A percentile compares a stretch with the other conserved stretches of the same genome.
Evolutionary conservation across 495 filamentous ascomycete genomes (phyloP).

Genomic region (Neurospora discreta): DNA sequence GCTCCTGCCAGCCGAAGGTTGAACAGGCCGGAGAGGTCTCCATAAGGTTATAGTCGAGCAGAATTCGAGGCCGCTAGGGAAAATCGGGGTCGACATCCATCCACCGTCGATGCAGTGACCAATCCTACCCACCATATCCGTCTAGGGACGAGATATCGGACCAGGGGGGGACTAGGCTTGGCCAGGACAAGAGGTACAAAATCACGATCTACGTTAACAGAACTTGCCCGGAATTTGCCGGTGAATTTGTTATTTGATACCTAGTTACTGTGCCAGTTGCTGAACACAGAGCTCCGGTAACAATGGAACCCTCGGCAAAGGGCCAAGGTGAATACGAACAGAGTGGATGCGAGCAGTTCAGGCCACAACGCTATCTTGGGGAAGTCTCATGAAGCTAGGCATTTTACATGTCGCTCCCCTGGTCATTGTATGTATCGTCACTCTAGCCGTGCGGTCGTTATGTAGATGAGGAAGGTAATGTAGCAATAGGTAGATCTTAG

Average conservation of each 20-base stretch:
- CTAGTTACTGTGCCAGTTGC: not conserved
- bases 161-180: not conserved
- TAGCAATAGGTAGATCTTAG: not conserved
- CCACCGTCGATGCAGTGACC: not conserved
- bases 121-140: not conserved
- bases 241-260: not conserved
- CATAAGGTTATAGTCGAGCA: not conserved
- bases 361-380: not conserved
- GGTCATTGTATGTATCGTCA: too few species aligned
- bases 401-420: not conserved
- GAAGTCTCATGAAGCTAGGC: not conserved
- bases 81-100: not conserved
- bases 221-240: not conserved
- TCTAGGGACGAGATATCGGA: not conserved
- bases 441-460: not conserved
- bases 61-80: not conserved
- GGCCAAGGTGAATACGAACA: not conserved
- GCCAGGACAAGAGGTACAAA: not conserved
- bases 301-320: not conserved
- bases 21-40: not conserved
- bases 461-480: not conserved
- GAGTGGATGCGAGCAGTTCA: not conserved
- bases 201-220: not conserved
- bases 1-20: not conserved
- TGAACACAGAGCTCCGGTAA: not conserved